phyloP scores from a whole-genome alignment of 164 flowering plant genomes.

The Annona cherimola region DNA sequence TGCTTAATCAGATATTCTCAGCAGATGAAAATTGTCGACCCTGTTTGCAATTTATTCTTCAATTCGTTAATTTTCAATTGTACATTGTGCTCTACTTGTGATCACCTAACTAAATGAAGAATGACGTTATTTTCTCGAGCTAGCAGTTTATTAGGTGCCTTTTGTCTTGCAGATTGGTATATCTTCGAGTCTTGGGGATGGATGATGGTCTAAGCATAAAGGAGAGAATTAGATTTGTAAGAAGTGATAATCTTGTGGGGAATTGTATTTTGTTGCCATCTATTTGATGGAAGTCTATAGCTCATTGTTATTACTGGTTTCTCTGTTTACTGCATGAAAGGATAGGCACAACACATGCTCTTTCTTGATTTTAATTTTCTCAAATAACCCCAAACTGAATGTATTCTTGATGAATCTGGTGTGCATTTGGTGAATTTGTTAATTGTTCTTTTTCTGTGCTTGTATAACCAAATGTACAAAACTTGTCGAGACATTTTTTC shows the following conservation, averaged over 20 bases:
- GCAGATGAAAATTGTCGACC: neutral
- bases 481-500: neutral
- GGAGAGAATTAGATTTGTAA: constrained; percentile 23
- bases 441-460: neutral
- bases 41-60: neutral
- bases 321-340: neutral
- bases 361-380: neutral
- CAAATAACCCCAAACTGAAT: neutral
- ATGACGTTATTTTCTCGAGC: neutral
- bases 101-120: neutral
- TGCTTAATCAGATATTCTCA: too few species aligned
- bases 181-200: constrained; percentile 93
- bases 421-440: neutral
- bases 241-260: neutral
- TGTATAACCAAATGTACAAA: neutral
- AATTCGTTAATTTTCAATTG: too few species aligned
- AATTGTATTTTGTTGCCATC: too few species aligned
- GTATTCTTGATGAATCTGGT: neutral
- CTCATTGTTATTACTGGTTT: neutral
- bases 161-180: constrained; percentile 55
- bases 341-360: neutral
- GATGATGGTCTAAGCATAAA: constrained; percentile 82
- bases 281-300: neutral
- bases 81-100: neutral
- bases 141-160: neutral